These are phyloP conservation scores for Leptographium galeiforme DNA, from an alignment of 2,329 filamentous ascomycete species.

Conservation along the genomic window DNA sequence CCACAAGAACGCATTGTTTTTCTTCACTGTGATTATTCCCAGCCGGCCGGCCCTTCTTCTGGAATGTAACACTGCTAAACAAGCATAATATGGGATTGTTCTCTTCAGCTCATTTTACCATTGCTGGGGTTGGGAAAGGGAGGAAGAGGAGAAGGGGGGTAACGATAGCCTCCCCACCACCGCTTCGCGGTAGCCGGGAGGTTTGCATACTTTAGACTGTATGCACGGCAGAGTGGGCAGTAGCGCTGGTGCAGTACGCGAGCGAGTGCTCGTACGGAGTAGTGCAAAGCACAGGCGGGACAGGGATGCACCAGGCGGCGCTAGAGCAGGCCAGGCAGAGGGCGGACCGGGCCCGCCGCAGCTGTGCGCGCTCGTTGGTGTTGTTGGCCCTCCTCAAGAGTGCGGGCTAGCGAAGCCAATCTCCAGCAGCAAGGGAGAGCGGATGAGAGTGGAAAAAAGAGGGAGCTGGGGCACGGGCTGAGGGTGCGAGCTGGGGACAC, in stretches of 20 bases:
- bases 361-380: neutral
- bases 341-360: neutral
- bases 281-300: neutral
- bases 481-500: neutral
- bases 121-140: neutral
- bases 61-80: neutral
- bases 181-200: too few species aligned
- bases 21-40: neutral
- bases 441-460: neutral
- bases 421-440: neutral
- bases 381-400: neutral
- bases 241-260: too few species aligned
- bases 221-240: too few species aligned
- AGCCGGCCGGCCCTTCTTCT: too few species aligned
- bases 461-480: neutral
- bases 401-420: neutral
- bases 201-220: too few species aligned
- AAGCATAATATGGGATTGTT: neutral
- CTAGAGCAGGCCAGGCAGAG: too few species aligned
- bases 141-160: neutral
- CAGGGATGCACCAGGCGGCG: neutral
- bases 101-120: constrained; percentile 1
- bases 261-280: too few species aligned
- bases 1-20: too few species aligned
- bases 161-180: too few species aligned